Base-by-base conservation (phyloP, 805 yeast genomes). In the Yarrowia deformans region DNA sequence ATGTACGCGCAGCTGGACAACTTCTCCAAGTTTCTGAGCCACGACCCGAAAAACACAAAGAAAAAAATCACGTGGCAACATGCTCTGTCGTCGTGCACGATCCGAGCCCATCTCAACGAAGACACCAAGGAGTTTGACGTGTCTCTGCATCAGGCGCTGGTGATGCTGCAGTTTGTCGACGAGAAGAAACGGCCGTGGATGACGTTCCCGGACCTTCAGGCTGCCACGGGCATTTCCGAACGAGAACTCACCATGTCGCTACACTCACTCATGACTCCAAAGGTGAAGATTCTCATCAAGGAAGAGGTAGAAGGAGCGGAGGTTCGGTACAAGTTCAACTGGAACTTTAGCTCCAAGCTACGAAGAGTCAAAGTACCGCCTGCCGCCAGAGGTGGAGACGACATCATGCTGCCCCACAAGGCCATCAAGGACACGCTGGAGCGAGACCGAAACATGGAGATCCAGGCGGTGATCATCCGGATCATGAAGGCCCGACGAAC, bases 381-480 rank as follows among this genome's bases (percentile, higher is more conserved):
- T 73, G 29, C 75, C 68, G 46, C 64, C 71, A 48, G 70, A 71
- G 69, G 34, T 68, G 13, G 69, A 50, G 34, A 46, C 23, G 29
- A 56, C 14, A 34, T 42, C 64, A 45, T 58, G 45, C 8, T 67
- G 56, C 43, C 34, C 35, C 68, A 37, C 72, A 72, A 69, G 70
- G 73, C n/a, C 71, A 72, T 18, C 72, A 71, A 63, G 74, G 72
- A 69, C 64, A 70, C 58, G 56, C 76, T 77, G 23, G 63, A 56
- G 18, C 72, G 75, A 1, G 80, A 78, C 60, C 73, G 80, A 8
- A 73, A 72, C 46, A 73, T 72, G 72, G 80, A 78, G 69, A 73
- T 76, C 37, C 79, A 75, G 68, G 80, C 79, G 10, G 74, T 77
- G 1, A 71, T 77, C 12, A 70, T 75, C n/a, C 72, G 80, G 3